Base-by-base conservation (phyloP, 2,329 filamentous ascomycete genomes). In the Aspergillus alliaceus region DNA sequence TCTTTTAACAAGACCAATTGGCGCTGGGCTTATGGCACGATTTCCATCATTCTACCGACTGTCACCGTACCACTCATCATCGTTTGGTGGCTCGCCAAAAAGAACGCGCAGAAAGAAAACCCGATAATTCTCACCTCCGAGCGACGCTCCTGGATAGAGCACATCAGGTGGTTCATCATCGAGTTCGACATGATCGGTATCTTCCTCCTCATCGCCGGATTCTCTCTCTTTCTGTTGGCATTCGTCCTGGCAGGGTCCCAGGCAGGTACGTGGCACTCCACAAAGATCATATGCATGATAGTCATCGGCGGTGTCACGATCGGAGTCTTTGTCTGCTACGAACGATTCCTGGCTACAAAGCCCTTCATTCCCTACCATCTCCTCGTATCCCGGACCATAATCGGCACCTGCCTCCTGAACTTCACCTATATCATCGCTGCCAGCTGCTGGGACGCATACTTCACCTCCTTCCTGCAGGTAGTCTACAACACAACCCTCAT, bases 151-250 rank as follows among this genome's bases (percentile, higher is more conserved):
- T n/a, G n/a, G n/a, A n/a, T n/a, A n/a, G n/a, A n/a, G 63, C 79
- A 75, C 3, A 37, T 84, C 20, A 66, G 71, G 48, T 72, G 81
- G 66, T 86, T 86, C 68, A 65, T 77, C 25, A 72, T 81, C 32
- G 81, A 88, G 62, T 85, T 89, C 57, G 86, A 89, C 65, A 74
- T 84, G 2, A 54, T 84, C 20, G 86, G 87, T 8, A 75, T 87
- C 24, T 58, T 88, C 29, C 75, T 89, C 2, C 75, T 88, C 50
- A 79, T 81, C 15, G 76, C 73, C 1, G 86, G 85, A 0, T 81
- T 87, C 65, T 78, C 82, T 2, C 73, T 89, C 12, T 54, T 59
- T 12, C 54, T 59, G 6, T 40, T 59, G 2, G 46, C 58, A 5
- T 83, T 90, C 69, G 83, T 75, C 25, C 76, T 90, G 7, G 74